Base-by-base conservation (phyloP, 1,139 yeast genomes). In the Tardiomyces depauwii region DNA sequence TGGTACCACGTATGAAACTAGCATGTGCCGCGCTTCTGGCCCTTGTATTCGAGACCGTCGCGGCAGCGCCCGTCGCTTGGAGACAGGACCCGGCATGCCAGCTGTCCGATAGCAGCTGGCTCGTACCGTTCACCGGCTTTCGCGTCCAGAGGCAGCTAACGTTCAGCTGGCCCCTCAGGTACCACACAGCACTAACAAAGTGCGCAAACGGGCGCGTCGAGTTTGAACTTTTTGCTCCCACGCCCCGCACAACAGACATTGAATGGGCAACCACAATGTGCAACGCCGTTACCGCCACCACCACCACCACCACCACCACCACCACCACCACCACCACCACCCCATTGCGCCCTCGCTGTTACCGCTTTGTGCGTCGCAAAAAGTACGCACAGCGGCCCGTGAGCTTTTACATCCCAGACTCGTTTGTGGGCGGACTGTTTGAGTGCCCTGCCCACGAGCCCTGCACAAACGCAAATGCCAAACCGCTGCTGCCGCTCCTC, bases 341-440 rank as follows among this genome's bases (percentile, higher is more conserved):
- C 7, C 5, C 16, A 5, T 13, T 5, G 16, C 36, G 10, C 10
- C 4, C n/a, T 10, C 67, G 63, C 14, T 80, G 87, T 52, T 81
- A 72, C 55, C 78, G 81, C 51, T 63, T 81, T 51, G 85, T 87
- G 1, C 67, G 91, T 49, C 65, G 81, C 30, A 75, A 76, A 56
- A 74, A 77, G 55, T 82, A 78, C 55, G 78, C 80, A 1, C 60
- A 61, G 32, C 65, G 82, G 43, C 61, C 71, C 21, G 52, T 76
- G 33, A 68, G 74, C 6, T 60, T 80, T 18, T 81, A 72, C 55
- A 63, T 77, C 23, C 87, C 89, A 0, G 67, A 70, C 41, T 72
- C 82, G 0, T 73, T 77, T 61, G 76, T 83, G 1, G 93, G 93
- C 5, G 89, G 81, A 0, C 53, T 83, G 7, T 83, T 72, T 58